A percentile compares a stretch with the other conserved stretches of the same genome.
These are phyloP conservation scores for Aspergillus sp. DNA, from an alignment of 2,329 filamentous ascomycete species.

Conservation along the genomic window DNA sequence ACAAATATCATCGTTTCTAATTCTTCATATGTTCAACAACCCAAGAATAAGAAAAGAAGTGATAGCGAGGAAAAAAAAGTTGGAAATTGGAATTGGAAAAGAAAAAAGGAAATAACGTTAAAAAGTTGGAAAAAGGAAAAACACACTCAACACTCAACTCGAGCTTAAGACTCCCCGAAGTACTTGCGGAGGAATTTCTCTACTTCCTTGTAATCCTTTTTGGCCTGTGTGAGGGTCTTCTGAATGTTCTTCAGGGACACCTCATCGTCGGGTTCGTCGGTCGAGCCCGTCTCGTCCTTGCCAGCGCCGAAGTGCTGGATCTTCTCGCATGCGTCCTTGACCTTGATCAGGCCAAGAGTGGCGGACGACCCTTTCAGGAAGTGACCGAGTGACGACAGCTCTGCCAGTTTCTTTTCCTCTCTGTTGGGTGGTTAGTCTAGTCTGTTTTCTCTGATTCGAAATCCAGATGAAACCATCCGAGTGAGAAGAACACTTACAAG, in stretches of 20 bases:
- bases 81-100: background rate
- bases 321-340: conserved; percentile 92
- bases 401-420: conserved; percentile 64
- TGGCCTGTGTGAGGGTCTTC: conserved; percentile 68
- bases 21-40: conserved; percentile 8
- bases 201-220: conserved; percentile 73
- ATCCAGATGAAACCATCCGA: too few species aligned
- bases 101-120: background rate
- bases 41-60: background rate
- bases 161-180: conserved; percentile 54
- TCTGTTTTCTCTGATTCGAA: background rate
- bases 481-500: conserved; percentile 63
- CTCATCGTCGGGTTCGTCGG: conserved; percentile 64
- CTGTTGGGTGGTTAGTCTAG: conserved; percentile 46
- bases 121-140: background rate
- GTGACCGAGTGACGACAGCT: conserved; percentile 82
- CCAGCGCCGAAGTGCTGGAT: conserved; percentile 89
- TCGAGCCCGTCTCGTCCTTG: conserved; percentile 73
- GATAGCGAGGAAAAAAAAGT: too few species aligned
- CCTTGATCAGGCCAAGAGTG: conserved; percentile 84
- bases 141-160: background rate
- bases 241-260: conserved; percentile 69
- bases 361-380: conserved; percentile 97
- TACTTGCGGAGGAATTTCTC: conserved; percentile 70
- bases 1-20: conserved; percentile 13